Conservation (phyloP, 768 basidiomycete species). For the Panellus pusillus region DNA sequence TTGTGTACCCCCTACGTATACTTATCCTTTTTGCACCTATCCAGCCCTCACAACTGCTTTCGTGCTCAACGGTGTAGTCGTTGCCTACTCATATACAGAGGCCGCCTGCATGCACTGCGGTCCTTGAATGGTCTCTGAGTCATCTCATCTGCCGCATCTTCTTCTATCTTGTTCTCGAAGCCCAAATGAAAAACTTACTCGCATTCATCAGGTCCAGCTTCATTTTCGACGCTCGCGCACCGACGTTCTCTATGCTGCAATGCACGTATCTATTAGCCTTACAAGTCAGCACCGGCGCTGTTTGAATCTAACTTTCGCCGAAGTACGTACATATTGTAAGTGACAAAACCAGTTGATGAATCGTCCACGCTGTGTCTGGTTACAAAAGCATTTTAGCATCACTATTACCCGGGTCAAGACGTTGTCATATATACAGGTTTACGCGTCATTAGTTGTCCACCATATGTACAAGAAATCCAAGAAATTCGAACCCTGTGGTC, state of each 20-base stretch:
- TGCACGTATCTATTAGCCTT: slow-evolving; percentile 7
- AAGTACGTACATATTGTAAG: slow-evolving; percentile 1
- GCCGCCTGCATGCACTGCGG: no score
- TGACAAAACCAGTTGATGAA: not conserved
- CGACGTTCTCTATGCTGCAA: no score
- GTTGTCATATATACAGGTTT: slow-evolving; percentile 11
- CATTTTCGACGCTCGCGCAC: slow-evolving; percentile 10
- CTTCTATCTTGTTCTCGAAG: slow-evolving; percentile 14
- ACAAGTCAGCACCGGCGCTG: not conserved
- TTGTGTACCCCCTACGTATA: no score
- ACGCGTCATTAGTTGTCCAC: slow-evolving; percentile 10
- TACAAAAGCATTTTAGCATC: not conserved
- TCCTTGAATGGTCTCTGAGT: not conserved
- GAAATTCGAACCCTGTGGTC: not conserved
- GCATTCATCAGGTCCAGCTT: not conserved
- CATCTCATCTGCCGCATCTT: not conserved
- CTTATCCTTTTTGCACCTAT: no score
- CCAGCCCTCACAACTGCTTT: no score
- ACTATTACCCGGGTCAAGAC: not conserved
- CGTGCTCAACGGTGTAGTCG: no score
- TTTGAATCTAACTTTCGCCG: not conserved
- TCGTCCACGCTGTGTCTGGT: slow-evolving; percentile 3
- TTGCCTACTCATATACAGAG: no score
- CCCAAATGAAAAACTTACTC: slow-evolving; percentile 7
- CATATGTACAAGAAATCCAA: slow-evolving; percentile 6